Base-by-base conservation (phyloP, 192 early-diverging fungal genomes). In the Allomyces arbusculus region DNA sequence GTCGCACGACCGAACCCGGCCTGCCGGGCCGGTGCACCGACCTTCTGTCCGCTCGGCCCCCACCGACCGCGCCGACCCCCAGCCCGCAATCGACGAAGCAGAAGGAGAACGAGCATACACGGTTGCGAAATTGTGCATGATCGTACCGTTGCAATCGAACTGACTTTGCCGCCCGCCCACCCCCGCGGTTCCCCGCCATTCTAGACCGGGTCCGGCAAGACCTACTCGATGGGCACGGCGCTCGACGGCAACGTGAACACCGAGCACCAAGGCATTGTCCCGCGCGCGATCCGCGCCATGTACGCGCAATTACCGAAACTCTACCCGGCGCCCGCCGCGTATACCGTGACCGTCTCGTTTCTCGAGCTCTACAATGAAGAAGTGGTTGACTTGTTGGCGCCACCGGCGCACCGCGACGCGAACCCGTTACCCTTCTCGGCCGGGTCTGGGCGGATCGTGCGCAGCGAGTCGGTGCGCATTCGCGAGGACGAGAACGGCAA, bases 311-410 rank as follows among this genome's bases (percentile, higher is more conserved):
- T 40, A 40, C 33, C 33, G 7, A 3, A 7, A 0, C 33, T 40
- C 33, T 40, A 40, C 33, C 33, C 33, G 33, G 33, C 33, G 7
- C 33, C 33, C 33, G 33, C 33, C 40, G 73, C 73, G 33, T 77
- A 77, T 25, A 72, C 66, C 7, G 75, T 89, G 33, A 78, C 77
- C 24, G 90, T 95, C 12, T 92, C 92, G 16, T 97, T 95, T 76
- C 72, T 99, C 24, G 94, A 98, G 69, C 82, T 95, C 10, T 94
- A 98, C 74, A 98, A 98, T 72, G 95, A 98, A 68, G 95, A 98
- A 40, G 75, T 95, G 45, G 85, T 92, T 23, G 95, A 98, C 75
- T 76, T 98, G 58, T 72, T 95, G 24, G 86, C 84, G 63, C 83
- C 81, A 55, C 69, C 75, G 65, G 71, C 77, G 73, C 70, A 77